Conservation (phyloP, 2,329 filamentous ascomycete species). For the Penicillium hordei region DNA sequence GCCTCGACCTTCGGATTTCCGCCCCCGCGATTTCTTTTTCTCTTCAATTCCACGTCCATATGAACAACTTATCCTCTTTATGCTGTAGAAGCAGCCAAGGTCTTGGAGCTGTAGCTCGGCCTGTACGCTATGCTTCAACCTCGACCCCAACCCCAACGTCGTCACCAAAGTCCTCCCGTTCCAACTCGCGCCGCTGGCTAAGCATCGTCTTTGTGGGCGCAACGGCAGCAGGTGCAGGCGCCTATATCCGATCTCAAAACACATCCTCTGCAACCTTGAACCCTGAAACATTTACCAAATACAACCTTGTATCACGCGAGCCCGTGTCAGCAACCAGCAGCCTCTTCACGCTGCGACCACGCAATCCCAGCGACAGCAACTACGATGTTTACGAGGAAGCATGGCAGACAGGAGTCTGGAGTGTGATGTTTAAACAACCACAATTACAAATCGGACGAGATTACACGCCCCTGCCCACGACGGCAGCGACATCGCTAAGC, state of each 20-base stretch:
- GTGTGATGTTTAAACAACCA: conserved; percentile 90
- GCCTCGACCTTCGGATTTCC: conserved; percentile 14
- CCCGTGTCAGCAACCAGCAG: conserved; percentile 49
- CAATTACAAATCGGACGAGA: conserved; percentile 86
- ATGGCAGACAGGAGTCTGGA: conserved; percentile 72
- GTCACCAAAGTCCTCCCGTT: conserved; percentile 15
- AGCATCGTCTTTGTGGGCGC: conserved; percentile 36
- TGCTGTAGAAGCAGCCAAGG: conserved; percentile 14
- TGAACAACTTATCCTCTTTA: conserved; percentile 6
- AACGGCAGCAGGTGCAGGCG: conserved; percentile 38
- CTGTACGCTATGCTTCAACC: conserved; percentile 26
- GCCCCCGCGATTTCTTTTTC: conserved; percentile 17
- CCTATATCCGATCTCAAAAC: conserved; percentile 35
- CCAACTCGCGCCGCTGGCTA: conserved; percentile 35
- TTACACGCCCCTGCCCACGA: conserved; percentile 75
- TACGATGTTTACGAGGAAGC: conserved; percentile 45
- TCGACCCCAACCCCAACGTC: conserved; percentile 15
- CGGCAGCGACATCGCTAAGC: conserved; percentile 23
- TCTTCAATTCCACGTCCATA: conserved; percentile 12
- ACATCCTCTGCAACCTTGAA: conserved; percentile 33
- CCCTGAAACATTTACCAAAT: conserved; percentile 42
- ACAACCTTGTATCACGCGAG: conserved; percentile 44
- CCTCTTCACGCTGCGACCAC: conserved; percentile 46
- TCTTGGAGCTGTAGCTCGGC: conserved; percentile 13
- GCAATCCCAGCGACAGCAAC: conserved; percentile 32